phyloP scores from a whole-genome alignment of 768 basidiomycete genomes.

The Gyrodon lividus region DNA sequence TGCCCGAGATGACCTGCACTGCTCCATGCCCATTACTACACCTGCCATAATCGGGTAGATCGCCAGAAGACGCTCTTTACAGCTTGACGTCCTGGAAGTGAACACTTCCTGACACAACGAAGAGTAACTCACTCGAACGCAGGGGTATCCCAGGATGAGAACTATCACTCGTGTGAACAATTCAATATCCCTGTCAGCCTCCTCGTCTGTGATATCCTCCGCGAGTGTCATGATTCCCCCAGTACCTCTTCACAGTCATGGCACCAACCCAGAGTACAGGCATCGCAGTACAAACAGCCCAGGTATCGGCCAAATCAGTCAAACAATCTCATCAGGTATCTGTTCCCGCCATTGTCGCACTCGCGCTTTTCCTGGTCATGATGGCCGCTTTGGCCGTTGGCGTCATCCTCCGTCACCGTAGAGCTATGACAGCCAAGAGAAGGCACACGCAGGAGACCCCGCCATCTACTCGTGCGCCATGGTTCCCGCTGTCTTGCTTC shows the following conservation, averaged over 20 bases:
- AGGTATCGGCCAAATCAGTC: neutral
- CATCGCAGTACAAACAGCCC: neutral
- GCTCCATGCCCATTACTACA: neutral
- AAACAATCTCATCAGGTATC: conserved; percentile 9
- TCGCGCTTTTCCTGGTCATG: conserved; percentile 14
- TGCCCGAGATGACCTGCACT: neutral
- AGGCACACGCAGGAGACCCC: neutral
- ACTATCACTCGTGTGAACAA: neutral
- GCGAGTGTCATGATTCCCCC: neutral
- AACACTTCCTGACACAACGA: neutral
- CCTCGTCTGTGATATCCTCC: neutral
- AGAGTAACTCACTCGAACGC: neutral
- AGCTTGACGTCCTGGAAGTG: neutral
- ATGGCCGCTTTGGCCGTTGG: conserved; percentile 20
- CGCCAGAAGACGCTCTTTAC: neutral
- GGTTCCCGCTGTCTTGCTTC: conserved; percentile 6
- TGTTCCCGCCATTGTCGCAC: conserved; percentile 19
- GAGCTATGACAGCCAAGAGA: neutral
- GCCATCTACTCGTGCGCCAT: neutral
- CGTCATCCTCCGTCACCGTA: conserved; percentile 22
- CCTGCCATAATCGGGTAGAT: conserved; percentile 16
- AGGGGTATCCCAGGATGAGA: too few species aligned
- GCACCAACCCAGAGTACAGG: conserved; percentile 14
- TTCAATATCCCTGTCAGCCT: conserved; percentile 15
- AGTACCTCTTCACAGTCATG: conserved; percentile 8